phyloP scores from a whole-genome alignment of 352 stramenopile species.

The Pelagophyceae sp. region DNA sequence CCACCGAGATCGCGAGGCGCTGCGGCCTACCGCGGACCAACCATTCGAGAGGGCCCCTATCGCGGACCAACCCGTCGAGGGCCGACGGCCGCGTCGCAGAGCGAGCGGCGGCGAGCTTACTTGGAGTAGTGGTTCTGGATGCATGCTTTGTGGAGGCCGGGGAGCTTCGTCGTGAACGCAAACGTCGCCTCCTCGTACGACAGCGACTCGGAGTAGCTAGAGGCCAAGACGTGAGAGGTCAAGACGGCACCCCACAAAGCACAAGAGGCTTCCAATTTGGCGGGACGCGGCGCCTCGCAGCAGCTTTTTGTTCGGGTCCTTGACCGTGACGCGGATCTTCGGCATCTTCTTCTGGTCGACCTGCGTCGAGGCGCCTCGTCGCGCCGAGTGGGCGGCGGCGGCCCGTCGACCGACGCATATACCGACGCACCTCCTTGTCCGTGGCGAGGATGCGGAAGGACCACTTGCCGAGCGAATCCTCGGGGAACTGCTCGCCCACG shows the following conservation, averaged over 20 bases:
- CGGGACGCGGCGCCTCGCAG: too few species aligned
- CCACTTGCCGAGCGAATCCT: constrained; percentile 2
- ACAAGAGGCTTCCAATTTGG: too few species aligned
- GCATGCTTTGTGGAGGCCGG: constrained; percentile 14
- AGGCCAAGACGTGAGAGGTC: too few species aligned
- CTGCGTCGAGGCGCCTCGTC: too few species aligned
- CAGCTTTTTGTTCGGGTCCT: constrained; percentile 15
- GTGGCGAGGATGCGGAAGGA: background rate
- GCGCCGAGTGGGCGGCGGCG: background rate
- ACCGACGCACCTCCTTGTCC: background rate
- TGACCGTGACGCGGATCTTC: constrained; percentile 5
- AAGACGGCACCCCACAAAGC: too few species aligned
- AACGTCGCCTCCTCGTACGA: constrained; percentile 2
- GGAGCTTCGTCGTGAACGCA: background rate
- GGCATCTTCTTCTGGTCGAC: background rate
- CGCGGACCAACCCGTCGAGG: background rate
- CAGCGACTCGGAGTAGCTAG: background rate
- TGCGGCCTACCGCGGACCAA: background rate
- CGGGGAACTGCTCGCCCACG: constrained; percentile 17
- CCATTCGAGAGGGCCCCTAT: background rate
- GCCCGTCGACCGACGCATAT: background rate
- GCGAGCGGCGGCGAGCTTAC: too few species aligned
- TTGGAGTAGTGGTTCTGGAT: constrained; percentile 14
- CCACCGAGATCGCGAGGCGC: background rate
- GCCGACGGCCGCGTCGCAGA: background rate